These are phyloP conservation scores for Diutina pseudorugosa DNA, from an alignment of 1,139 yeast genomes.

Conservation along the genomic window DNA sequence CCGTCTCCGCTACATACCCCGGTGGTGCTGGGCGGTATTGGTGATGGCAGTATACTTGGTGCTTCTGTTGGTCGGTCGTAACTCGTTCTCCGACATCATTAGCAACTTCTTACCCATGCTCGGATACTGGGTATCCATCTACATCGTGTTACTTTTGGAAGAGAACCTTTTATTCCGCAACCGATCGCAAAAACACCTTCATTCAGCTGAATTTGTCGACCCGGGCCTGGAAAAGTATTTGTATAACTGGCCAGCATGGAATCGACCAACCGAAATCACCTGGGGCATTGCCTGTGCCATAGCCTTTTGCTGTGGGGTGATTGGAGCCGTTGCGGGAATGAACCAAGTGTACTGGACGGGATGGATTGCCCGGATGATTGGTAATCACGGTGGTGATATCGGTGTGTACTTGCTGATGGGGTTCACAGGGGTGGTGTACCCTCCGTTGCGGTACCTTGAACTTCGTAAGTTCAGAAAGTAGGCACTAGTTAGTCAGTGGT, in stretches of 20 bases:
- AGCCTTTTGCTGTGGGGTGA: slow-evolving; percentile 14
- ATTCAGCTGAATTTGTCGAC: slow-evolving; percentile 10
- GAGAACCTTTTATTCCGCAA: slow-evolving; percentile 15
- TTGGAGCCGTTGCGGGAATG: slow-evolving; percentile 3
- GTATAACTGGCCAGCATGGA: slow-evolving; percentile 14
- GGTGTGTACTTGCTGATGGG: background rate
- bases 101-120: slow-evolving; percentile 18
- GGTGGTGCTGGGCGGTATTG: slow-evolving; percentile 17
- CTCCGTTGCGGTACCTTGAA: background rate
- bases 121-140: slow-evolving; percentile 20
- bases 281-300: slow-evolving; percentile 17
- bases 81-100: slow-evolving; percentile 14
- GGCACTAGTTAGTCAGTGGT: background rate
- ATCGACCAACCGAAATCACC: slow-evolving; percentile 11
- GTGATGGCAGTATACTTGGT: slow-evolving; percentile 13
- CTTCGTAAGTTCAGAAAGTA: background rate
- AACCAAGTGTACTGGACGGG: slow-evolving; percentile 1
- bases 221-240: slow-evolving; percentile 3
- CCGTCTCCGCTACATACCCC: slow-evolving; percentile 13
- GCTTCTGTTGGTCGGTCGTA: slow-evolving; percentile 14
- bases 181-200: slow-evolving; percentile 7
- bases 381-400: slow-evolving; percentile 2
- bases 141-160: slow-evolving; percentile 14
- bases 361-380: background rate
- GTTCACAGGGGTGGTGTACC: background rate